Base-by-base conservation (phyloP, 169 alveolate species). In the Plasmodium yoelii region DNA sequence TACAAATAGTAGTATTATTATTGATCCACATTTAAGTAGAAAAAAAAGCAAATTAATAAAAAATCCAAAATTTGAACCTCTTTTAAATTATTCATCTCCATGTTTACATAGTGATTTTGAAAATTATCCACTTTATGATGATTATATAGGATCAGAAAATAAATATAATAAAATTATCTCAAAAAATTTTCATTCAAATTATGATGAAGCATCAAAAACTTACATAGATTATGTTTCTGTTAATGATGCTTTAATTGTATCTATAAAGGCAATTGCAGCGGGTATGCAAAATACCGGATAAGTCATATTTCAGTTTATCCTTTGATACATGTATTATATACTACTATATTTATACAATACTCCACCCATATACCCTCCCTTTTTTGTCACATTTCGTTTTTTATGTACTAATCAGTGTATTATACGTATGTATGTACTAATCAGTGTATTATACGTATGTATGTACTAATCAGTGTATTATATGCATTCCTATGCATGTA, bases 271-370 rank as follows among this genome's bases (percentile, higher is more conserved):
- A 10, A 88, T 88, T 22, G 89, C 93, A 9, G 84, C 93, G 12
- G 93, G 93, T 18, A 88, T 88, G 90, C 93, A 88, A 68, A 88
- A 88, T 68, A 88, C 93, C n/a, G 93, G 93, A 18, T 88, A 65
- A 64, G 12, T 7, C 42, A 34, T 34, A 34, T 34, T 34, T 1
- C 5, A 22, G 0, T 34, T 34, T 34, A 1, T 34, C 1, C 0
- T 3, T 34, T 34, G 5, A 34, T 5, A 34, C 42, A 3, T 34
- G 1, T 34, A 4, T 34, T 34, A 34, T 5, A 34, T 34, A 34
- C 42, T 8, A 61, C 6, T 57, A 57, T 56, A 56, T 56, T 12
- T 34, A 34, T 7, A 34, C 42, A 34, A 4, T 34, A 34, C 42
- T 34, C 2, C 42, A 34, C 7, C 42, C 5, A 4, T 5, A 34